phyloP scores from a whole-genome alignment of 345 rosid species.

The Brassica napus region Da-Ae NC_063451.1:1977501-1978000 shows the following conservation, averaged over 20 bases:
- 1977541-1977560: conserved; percentile 50
- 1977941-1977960: conserved; percentile 46
- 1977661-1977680: conserved; percentile 46
- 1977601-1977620: conserved; percentile 46
- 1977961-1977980: conserved; percentile 45
- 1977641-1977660: conserved; percentile 47
- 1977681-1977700: conserved; percentile 47
- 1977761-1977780: conserved; percentile 26
- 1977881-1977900: conserved; percentile 40
- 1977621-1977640: conserved; percentile 46
- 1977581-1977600: conserved; percentile 45
- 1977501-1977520: conserved; percentile 49
- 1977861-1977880: conserved; percentile 39
- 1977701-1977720: conserved; percentile 45
- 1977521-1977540: conserved; percentile 44
- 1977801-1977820: neutral
- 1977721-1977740: conserved; percentile 48
- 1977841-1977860: conserved; percentile 47
- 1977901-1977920: conserved; percentile 45
- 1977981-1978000: conserved; percentile 30
- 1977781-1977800: neutral
- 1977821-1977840: conserved; percentile 32
- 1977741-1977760: conserved; percentile 47
- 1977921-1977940: conserved; percentile 46
- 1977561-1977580: conserved; percentile 44